Evolutionary conservation across 2,329 filamentous ascomycete genomes (phyloP).

Genomic region (Reticulascus tulasneorum): DNA sequence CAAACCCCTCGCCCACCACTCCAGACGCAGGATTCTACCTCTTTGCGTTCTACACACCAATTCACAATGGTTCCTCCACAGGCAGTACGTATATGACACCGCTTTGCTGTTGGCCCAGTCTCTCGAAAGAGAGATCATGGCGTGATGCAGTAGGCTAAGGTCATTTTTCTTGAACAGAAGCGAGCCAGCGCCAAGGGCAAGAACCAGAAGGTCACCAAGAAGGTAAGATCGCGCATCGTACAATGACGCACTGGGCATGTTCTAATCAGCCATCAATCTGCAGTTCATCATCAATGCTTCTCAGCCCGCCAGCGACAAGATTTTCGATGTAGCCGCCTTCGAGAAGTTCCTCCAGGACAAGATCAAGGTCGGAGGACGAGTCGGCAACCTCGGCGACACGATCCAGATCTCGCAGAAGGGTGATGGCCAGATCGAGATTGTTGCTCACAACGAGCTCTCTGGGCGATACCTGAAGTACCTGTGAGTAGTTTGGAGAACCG

Average conservation of each 20-base stretch:
- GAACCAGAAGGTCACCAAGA: conserved; percentile 75
- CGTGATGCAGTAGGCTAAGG: conserved; percentile 96
- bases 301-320: conserved; percentile 98
- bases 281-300: conserved; percentile 99
- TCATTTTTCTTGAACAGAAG: conserved; percentile 53
- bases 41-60: conserved; percentile 47
- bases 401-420: conserved; percentile 86
- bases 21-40: conserved; percentile 80
- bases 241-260: background rate
- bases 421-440: conserved; percentile 97
- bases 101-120: conserved; percentile 90
- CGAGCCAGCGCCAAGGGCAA: conserved; percentile 62
- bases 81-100: conserved; percentile 78
- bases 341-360: conserved; percentile 99
- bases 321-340: conserved; percentile 98
- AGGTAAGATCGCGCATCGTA: conserved; percentile 49
- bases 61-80: conserved; percentile 79
- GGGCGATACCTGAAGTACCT: conserved; percentile 99
- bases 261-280: conserved; percentile 5
- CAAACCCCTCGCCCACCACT: conserved; percentile 9
- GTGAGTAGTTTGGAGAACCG: conserved; percentile 49
- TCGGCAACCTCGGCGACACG: conserved; percentile 94
- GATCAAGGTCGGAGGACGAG: conserved; percentile 99
- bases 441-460: conserved; percentile 96
- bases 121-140: conserved; percentile 44